phyloP scores from a whole-genome alignment of 1,284 basidiomycete species.

The Boletus calvinii region DNA sequence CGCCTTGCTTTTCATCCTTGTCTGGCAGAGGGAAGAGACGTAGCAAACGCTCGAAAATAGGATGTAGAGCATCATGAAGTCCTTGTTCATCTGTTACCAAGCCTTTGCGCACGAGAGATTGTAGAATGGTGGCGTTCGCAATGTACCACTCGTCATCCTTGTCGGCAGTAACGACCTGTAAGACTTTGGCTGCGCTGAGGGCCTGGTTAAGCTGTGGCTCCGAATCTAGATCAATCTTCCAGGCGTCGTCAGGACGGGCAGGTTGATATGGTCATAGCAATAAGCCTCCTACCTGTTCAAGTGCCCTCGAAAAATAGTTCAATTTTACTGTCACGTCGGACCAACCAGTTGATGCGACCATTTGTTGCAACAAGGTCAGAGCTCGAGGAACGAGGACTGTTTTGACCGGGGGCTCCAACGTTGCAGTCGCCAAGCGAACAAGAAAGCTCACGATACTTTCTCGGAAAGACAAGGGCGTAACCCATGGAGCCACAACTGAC shows the following conservation, averaged over 20 bases:
- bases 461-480: constrained; percentile 76
- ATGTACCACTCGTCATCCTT: constrained; percentile 86
- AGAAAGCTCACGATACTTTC: constrained; percentile 94
- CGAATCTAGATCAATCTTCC: constrained; percentile 68
- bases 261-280: background rate
- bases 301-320: constrained; percentile 80
- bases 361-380: constrained; percentile 75
- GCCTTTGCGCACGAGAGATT: constrained; percentile 89
- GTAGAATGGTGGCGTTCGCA: constrained; percentile 76
- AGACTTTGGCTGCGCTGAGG: constrained; percentile 84
- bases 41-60: constrained; percentile 86
- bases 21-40: constrained; percentile 81
- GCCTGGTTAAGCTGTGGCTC: constrained; percentile 71
- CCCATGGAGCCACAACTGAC: constrained; percentile 48
- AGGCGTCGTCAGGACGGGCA: constrained; percentile 21
- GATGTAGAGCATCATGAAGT: constrained; percentile 79
- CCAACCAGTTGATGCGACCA: constrained; percentile 85
- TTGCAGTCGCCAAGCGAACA: constrained; percentile 81
- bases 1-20: constrained; percentile 71
- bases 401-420: constrained; percentile 64
- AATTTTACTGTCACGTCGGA: constrained; percentile 93
- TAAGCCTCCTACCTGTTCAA: constrained; percentile 68
- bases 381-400: constrained; percentile 74
- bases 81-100: constrained; percentile 72
- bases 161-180: constrained; percentile 84